Percentiles rank a stretch among this genome's conserved stretches.
Evolutionary conservation across 139 green algal genomes (phyloP).

Genomic region (Axilococcus clingmanii): DNA sequence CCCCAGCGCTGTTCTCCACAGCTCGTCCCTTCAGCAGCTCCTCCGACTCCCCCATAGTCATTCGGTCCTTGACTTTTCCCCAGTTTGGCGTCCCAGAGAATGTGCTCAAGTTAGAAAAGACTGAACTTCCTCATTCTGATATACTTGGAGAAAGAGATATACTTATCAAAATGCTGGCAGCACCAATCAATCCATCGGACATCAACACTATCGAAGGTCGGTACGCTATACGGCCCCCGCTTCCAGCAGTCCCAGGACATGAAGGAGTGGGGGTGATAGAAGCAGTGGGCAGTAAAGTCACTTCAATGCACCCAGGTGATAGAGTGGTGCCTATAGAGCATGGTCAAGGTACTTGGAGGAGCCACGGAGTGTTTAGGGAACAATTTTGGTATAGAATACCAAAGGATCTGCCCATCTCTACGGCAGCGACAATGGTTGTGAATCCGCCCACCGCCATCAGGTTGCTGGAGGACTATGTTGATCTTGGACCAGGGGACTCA

Average conservation of each 20-base stretch:
- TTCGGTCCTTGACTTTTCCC: not conserved
- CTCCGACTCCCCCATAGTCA: not conserved
- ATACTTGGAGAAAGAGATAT: conserved; percentile 13
- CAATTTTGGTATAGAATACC: conserved; percentile 21
- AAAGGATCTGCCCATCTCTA: conserved; percentile 19
- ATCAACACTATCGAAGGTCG: conserved; percentile 74
- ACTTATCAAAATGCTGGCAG: conserved; percentile 21
- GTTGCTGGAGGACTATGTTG: conserved; percentile 74
- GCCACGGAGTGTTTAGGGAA: conserved; percentile 6
- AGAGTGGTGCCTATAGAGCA: conserved; percentile 55
- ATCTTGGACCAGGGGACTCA: conserved; percentile 63
- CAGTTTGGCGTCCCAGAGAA: conserved; percentile 3
- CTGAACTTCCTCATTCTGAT: not conserved
- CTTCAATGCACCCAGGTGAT: conserved; percentile 45
- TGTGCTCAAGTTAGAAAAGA: conserved; percentile 1
- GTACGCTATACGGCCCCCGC: conserved; percentile 50
- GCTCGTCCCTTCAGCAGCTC: not conserved
- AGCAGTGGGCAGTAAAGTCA: conserved; percentile 37
- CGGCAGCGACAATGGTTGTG: conserved; percentile 25
- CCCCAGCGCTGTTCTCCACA: not conserved
- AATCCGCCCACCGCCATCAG: conserved; percentile 73
- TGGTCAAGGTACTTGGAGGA: conserved; percentile 68
- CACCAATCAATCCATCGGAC: conserved; percentile 72
- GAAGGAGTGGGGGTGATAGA: conserved; percentile 66
- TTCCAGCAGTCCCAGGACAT: conserved; percentile 57